A percentile compares a stretch with the other conserved stretches of the same genome.
Evolutionary conservation across 495 filamentous ascomycete genomes (phyloP).

Genomic region (Lasiosphaeria hispida): DNA sequence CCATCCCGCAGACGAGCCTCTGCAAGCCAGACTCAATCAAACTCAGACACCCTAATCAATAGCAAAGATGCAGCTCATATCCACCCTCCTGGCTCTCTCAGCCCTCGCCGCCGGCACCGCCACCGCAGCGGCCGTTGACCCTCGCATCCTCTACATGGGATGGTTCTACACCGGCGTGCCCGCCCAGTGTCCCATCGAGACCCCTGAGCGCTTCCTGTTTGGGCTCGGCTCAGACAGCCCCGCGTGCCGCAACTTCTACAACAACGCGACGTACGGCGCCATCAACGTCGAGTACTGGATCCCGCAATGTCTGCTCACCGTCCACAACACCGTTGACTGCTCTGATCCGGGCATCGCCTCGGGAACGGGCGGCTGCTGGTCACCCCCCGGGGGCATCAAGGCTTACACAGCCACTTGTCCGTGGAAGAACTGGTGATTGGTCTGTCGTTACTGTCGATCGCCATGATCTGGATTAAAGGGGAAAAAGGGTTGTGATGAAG

Average conservation of each 20-base stretch:
- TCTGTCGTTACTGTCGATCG: no score
- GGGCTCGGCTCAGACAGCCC: conserved; percentile 2
- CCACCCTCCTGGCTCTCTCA: neutral
- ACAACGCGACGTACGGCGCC: neutral
- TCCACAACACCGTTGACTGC: conserved; percentile 13
- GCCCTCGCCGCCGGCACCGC: neutral
- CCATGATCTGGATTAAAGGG: no score
- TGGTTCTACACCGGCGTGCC: neutral
- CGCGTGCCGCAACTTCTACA: conserved; percentile 10
- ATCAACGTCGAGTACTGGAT: conserved; percentile 8
- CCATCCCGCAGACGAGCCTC: no score
- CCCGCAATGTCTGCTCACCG: conserved; percentile 14
- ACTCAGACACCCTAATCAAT: no score
- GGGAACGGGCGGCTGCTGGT: conserved; percentile 12
- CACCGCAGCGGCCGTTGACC: neutral
- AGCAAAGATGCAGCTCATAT: neutral
- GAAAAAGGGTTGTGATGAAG: no score
- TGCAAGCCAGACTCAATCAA: no score
- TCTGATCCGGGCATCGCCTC: conserved; percentile 14
- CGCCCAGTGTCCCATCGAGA: neutral
- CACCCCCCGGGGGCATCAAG: conserved; percentile 11
- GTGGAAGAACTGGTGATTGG: neutral
- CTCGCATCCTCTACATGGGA: neutral
- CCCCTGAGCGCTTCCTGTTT: neutral
- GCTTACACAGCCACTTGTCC: conserved; percentile 16